phyloP scores from a whole-genome alignment of 176 grass and related monocot genomes.

The Tillandsia fasciculata region DNA sequence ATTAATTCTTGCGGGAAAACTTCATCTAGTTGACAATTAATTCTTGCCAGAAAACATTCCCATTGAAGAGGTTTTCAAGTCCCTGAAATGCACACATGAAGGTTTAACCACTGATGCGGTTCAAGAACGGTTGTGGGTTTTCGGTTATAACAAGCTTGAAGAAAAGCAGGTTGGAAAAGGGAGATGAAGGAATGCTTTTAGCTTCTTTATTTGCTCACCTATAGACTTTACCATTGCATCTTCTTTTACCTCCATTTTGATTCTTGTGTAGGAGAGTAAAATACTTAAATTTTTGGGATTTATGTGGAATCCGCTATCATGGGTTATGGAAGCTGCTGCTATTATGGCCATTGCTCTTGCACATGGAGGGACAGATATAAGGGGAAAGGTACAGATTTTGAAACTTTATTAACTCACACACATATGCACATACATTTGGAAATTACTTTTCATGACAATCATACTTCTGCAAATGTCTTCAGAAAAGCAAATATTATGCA shows the following conservation, averaged over 20 bases:
- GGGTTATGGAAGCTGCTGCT: constrained; percentile 67
- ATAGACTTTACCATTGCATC: neutral
- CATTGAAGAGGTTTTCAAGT: constrained; percentile 45
- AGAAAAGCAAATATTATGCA: too few species aligned
- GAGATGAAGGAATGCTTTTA: neutral
- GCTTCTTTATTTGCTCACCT: neutral
- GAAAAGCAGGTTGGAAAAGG: constrained; percentile 32
- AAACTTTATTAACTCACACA: neutral
- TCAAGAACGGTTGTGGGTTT: constrained; percentile 28
- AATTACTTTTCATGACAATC: too few species aligned
- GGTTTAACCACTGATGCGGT: constrained; percentile 38
- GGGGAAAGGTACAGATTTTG: constrained; percentile 17
- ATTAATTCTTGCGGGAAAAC: neutral
- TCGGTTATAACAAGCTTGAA: constrained; percentile 61
- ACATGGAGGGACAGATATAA: constrained; percentile 19
- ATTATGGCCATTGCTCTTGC: constrained; percentile 71
- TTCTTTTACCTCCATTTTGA: neutral
- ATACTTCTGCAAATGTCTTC: too few species aligned
- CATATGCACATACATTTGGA: too few species aligned
- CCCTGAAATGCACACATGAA: constrained; percentile 42
- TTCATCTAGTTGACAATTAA: neutral
- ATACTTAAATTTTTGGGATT: constrained; percentile 68
- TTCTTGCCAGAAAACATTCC: constrained; percentile 42
- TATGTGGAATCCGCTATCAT: constrained; percentile 75
- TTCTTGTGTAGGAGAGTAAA: constrained; percentile 45